Base-by-base conservation (phyloP, 2,329 filamentous ascomycete species). In the Colletotrichum musicola region DNA sequence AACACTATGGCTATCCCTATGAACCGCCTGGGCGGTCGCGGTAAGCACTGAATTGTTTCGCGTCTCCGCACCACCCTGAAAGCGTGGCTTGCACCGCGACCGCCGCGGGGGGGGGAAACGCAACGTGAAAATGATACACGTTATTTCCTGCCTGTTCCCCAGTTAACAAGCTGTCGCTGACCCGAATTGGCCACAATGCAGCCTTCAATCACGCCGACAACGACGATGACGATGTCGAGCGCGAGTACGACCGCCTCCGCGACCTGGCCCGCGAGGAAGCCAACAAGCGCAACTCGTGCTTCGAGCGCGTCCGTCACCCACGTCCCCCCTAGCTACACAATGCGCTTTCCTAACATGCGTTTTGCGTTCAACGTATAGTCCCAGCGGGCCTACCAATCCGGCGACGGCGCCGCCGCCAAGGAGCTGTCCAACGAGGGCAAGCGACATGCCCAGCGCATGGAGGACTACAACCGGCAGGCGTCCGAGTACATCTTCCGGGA, bases 401-500 rank as follows among this genome's bases (percentile, higher is more conserved):
- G 95, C 77, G 94, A 98, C 79, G 93, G 94, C 73, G 93, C 88
- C 18, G 83, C 78, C n/a, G 96, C 96, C 58, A 94, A 98, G 79
- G 83, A 93, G 63, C 87, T 97, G 60, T 95, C 92, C 46, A 90
- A 96, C 75, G 89, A 97, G 80, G 93, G 93, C 76, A 97, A 98
- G 81, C 81, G 84, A 51, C 95, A 98, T 79, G 94, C 91, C 49
- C 88, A 89, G 67, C 88, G 92, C 78, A 96, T 97, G 89, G 93
- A 97, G 73, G 85, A 91, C 69, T 97, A 94, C 83, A 98, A 98
- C 85, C 90, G 88, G 72, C 94, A 97, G 80, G 96, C 96, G 1
- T 93, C 93, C 68, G 93, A 98, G 68, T 97, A 89, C 80, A 98
- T 98, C 78, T 98, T 99, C 84, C 91, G 94, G 47, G 94, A 95